phyloP scores from a whole-genome alignment of 2,329 filamentous ascomycete species.

The Monilinia fructicola region DNA sequence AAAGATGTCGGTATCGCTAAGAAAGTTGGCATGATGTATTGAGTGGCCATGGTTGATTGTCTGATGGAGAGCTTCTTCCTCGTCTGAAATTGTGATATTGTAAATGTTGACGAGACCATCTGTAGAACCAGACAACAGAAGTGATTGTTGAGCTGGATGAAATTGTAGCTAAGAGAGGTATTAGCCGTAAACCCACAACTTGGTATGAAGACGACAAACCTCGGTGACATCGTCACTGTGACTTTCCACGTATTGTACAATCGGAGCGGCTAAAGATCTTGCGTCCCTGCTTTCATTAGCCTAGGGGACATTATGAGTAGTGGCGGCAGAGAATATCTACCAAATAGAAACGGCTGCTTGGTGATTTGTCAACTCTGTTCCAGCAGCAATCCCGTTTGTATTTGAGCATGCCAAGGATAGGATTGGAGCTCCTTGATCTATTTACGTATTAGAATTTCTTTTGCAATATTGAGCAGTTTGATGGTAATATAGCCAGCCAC shows the following conservation, averaged over 20 bases:
- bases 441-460: conserved; percentile 4
- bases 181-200: conserved; percentile 28
- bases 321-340: conserved; percentile 43
- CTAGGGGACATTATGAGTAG: background rate
- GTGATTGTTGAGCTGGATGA: conserved; percentile 58
- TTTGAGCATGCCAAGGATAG: conserved; percentile 62
- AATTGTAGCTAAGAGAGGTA: conserved; percentile 53
- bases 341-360: conserved; percentile 62
- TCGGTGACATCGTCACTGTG: conserved; percentile 69
- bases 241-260: conserved; percentile 60
- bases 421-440: conserved; percentile 53
- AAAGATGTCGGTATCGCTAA: conserved; percentile 64
- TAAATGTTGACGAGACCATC: conserved; percentile 78
- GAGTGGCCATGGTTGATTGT: conserved; percentile 77
- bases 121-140: conserved; percentile 74
- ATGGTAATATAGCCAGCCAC: background rate
- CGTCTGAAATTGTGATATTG: conserved; percentile 67
- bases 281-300: conserved; percentile 52
- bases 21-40: conserved; percentile 72
- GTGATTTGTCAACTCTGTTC: conserved; percentile 69
- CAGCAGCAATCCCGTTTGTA: conserved; percentile 64
- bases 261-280: conserved; percentile 49
- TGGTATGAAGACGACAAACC: conserved; percentile 39
- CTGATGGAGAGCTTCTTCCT: conserved; percentile 75
- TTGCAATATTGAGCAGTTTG: background rate